A percentile compares a stretch with the other conserved stretches of the same genome.
These are phyloP conservation scores for Auriscalpium orientale DNA, from an alignment of 768 basidiomycete genomes.

Conservation along the genomic window DNA sequence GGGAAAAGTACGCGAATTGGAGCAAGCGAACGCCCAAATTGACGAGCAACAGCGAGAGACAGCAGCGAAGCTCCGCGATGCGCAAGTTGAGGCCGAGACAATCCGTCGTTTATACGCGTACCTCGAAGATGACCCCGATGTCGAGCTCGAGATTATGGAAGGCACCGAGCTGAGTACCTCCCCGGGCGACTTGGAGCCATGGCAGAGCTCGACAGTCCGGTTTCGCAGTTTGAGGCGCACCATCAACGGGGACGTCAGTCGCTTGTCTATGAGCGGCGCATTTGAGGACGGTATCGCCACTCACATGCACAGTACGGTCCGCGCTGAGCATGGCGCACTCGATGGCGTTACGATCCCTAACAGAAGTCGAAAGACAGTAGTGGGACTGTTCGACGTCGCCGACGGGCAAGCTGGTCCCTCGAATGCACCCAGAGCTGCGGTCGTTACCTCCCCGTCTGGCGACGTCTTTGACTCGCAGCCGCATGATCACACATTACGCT, in stretches of 20 bases:
- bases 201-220: slow-evolving; percentile 30
- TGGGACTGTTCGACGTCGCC: slow-evolving; percentile 51
- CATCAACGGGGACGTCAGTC: slow-evolving; percentile 29
- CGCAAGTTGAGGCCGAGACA: slow-evolving; percentile 64
- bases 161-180: slow-evolving; percentile 25
- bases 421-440: not conserved
- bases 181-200: slow-evolving; percentile 22
- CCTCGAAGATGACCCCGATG: slow-evolving; percentile 45
- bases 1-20: slow-evolving; percentile 68
- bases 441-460: not conserved
- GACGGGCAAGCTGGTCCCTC: not conserved
- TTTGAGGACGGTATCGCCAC: slow-evolving; percentile 17
- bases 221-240: slow-evolving; percentile 41
- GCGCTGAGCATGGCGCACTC: slow-evolving; percentile 7
- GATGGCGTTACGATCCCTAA: not conserved
- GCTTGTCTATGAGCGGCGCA: slow-evolving; percentile 1
- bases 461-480: not conserved
- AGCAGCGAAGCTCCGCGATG: slow-evolving; percentile 50
- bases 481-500: not conserved
- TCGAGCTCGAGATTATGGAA: slow-evolving; percentile 40
- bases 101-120: slow-evolving; percentile 67
- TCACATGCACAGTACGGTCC: slow-evolving; percentile 23
- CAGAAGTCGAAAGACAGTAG: slow-evolving; percentile 44
- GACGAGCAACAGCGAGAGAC: slow-evolving; percentile 59
- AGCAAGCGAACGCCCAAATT: slow-evolving; percentile 64